These are phyloP conservation scores for Mycena albidolilacea DNA, from an alignment of 768 basidiomycete species.

Conservation along the genomic window DNA sequence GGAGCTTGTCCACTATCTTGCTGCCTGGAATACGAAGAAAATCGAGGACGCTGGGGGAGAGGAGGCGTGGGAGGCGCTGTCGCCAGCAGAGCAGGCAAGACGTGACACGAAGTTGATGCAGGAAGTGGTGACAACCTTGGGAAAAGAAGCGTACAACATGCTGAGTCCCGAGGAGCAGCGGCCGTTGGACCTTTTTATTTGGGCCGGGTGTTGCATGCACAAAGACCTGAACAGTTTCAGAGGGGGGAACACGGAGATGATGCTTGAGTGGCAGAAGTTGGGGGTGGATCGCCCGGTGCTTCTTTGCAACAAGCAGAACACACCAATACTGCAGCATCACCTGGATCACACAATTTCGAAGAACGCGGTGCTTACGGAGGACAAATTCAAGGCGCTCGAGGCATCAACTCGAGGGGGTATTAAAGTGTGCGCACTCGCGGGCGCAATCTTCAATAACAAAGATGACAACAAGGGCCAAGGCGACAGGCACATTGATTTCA, in stretches of 20 bases:
- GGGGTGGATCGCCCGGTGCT: too few relatives aligned
- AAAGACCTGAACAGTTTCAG: slow-evolving; percentile 37
- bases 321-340: too few relatives aligned
- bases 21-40: slow-evolving; percentile 41
- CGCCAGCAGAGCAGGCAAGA: slow-evolving; percentile 39
- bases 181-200: slow-evolving; percentile 24
- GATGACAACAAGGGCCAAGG: not conserved
- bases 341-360: too few relatives aligned
- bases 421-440: slow-evolving; percentile 4
- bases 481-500: slow-evolving; percentile 17
- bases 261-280: too few relatives aligned
- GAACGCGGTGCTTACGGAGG: too few relatives aligned
- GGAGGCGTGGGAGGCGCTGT: slow-evolving; percentile 43
- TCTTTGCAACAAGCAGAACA: too few relatives aligned
- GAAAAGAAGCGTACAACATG: slow-evolving; percentile 19
- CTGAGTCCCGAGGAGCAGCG: slow-evolving; percentile 39
- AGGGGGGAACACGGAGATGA: slow-evolving; percentile 41
- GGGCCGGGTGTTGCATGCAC: too few relatives aligned
- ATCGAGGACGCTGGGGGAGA: slow-evolving; percentile 45
- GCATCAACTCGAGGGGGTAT: not conserved
- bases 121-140: slow-evolving; percentile 39
- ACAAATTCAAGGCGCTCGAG: too few relatives aligned
- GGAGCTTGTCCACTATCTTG: slow-evolving; percentile 40
- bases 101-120: slow-evolving; percentile 38
- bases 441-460: slow-evolving; percentile 5